Conservation (phyloP, 2,329 filamentous ascomycete genomes). For the Fusarium devonianum region DNA sequence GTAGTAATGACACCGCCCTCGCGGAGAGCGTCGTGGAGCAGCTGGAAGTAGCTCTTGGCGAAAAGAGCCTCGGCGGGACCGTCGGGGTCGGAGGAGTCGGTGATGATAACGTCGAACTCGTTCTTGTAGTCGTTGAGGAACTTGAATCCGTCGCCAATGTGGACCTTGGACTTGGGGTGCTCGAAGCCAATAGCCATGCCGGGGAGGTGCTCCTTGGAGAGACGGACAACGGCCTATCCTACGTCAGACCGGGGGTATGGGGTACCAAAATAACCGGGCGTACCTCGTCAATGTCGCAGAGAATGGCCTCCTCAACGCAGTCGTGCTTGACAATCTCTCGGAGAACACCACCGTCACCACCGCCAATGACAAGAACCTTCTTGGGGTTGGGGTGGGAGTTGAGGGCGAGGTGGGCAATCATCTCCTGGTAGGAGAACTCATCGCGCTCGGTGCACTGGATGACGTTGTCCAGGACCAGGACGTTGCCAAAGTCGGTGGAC, state of each 20-base stretch:
- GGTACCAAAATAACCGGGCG: conserved; percentile 37
- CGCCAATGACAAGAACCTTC: conserved; percentile 97
- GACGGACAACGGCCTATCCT: conserved; percentile 88
- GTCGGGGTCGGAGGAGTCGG: conserved; percentile 96
- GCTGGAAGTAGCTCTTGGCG: conserved; percentile 98
- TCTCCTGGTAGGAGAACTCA: conserved; percentile 99
- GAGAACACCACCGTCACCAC: conserved; percentile 95
- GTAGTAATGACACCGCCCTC: conserved; percentile 98
- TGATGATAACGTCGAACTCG: conserved; percentile 99
- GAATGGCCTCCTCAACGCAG: conserved; percentile 90
- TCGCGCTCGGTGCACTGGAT: conserved; percentile 99
- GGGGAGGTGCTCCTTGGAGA: conserved; percentile 97
- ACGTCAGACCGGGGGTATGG: not conserved
- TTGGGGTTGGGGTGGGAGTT: conserved; percentile 98
- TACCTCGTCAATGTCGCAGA: conserved; percentile 98
- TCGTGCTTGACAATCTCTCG: conserved; percentile 99
- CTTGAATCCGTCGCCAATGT: conserved; percentile 98
- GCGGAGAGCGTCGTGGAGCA: conserved; percentile 86
- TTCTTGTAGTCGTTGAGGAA: conserved; percentile 97
- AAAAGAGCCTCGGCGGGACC: conserved; percentile 96
- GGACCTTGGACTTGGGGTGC: conserved; percentile 90
- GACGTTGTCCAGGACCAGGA: conserved; percentile 97
- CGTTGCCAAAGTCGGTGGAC: conserved; percentile 94
- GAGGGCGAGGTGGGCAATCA: conserved; percentile 99
- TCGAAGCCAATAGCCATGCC: conserved; percentile 92